Base-by-base conservation (phyloP, 768 basidiomycete genomes). In the Leccinum incarnatum region DNA sequence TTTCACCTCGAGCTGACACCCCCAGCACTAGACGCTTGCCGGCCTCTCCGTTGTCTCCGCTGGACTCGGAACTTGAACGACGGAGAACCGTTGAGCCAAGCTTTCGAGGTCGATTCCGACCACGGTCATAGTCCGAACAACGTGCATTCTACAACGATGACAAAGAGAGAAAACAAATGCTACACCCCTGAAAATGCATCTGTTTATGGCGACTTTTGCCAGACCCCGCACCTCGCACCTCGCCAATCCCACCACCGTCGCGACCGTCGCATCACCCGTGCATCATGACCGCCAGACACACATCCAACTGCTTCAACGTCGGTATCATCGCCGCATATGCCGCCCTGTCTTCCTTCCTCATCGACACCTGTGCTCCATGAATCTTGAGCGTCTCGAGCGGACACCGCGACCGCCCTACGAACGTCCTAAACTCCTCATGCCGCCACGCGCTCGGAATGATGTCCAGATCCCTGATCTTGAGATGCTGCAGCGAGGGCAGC, bases 321-420 rank as follows among this genome's bases (percentile, higher is more conserved):
- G 69, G 67, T 56, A 63, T 47, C 40, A 66, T 15, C 42, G 54
- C 50, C 29, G 34, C 37, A 40, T 62, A 68, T 42, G 53, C 56
- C 23, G 37, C 53, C 49, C 55, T 58, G 21, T 56, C 64, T 19
- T 61, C 56, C 52, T 67, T 64, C 19, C 40, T 67, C 9, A 61
- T 57, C 42, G 53, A 50, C 51, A 53, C 55, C 17, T 57, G 57
- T 19, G 57, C 17, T 1, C 62, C 63, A 8, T 67, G 49, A 32
- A 62, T 61, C 30, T 17, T 47, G 21, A 68, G 60, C 17, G 25
- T 59, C 60, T 62, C 66, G 10, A 68, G 55, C 6, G 63, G 69
- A 32, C 69, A 70, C 29, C 6, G 5, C 15, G 66, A 70, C 3
- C 68, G 56, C 36, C n/a, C 21, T 25, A 70, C 12, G 15, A 70